Evolutionary conservation across 2,329 filamentous ascomycete genomes (phyloP).

Genomic region (Colletotrichum eleusines): DNA sequence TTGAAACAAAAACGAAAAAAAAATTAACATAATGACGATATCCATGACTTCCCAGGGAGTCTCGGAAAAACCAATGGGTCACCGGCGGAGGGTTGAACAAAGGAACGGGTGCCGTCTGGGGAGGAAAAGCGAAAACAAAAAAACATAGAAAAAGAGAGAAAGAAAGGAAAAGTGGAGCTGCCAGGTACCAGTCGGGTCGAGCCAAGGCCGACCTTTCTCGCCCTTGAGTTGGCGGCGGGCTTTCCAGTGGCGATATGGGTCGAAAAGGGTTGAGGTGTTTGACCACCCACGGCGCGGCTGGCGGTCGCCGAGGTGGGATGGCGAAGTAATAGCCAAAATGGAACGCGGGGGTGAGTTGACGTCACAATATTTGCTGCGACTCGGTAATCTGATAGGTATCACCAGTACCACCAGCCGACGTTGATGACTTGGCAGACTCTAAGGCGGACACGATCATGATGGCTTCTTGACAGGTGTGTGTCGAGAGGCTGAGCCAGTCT

Average conservation of each 20-base stretch:
- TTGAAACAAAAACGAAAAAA: no score
- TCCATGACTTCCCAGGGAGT: background rate
- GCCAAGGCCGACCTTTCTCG: background rate
- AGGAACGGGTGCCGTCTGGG: background rate
- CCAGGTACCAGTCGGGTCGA: background rate
- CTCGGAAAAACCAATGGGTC: background rate
- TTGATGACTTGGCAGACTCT: background rate
- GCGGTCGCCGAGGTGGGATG: background rate
- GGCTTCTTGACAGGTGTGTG: background rate
- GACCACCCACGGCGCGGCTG: background rate
- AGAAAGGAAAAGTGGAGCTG: background rate
- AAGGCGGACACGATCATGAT: background rate
- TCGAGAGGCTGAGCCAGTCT: background rate
- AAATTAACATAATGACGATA: background rate
- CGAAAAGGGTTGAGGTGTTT: background rate
- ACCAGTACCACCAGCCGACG: background rate
- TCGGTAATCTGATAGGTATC: constrained; percentile 16
- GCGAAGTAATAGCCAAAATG: background rate
- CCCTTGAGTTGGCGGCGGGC: no score
- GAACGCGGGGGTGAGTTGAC: background rate
- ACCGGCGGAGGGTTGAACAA: background rate
- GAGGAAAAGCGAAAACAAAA: no score
- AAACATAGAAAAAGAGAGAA: no score
- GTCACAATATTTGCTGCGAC: background rate
- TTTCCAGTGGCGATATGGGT: background rate